These are phyloP conservation scores for Kandelia obovata DNA, from an alignment of 345 rosid species.

Conservation along the genomic window DNA sequence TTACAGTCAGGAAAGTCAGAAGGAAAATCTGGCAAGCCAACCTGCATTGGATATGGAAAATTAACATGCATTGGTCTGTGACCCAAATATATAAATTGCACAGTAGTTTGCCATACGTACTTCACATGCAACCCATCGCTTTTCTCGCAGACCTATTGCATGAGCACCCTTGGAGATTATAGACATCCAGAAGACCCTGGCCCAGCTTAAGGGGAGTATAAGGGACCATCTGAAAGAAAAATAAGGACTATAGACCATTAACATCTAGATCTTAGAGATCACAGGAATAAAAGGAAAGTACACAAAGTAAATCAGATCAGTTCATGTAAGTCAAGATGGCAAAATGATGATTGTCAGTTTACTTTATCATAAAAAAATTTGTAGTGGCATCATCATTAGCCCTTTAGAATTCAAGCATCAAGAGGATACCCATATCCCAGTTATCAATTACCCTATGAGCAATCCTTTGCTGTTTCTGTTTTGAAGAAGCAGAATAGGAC, in stretches of 20 bases:
- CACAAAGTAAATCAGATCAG: not conserved
- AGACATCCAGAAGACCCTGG: constrained; percentile 61
- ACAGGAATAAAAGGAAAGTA: not conserved
- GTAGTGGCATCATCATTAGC: not conserved
- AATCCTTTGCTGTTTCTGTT: constrained; percentile 36
- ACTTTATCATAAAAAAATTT: not conserved
- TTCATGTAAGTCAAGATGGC: not conserved
- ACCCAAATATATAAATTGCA: not conserved
- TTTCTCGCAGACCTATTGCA: constrained; percentile 82
- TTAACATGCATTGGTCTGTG: constrained; percentile 5
- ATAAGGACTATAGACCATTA: not conserved
- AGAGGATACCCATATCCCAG: constrained; percentile 7
- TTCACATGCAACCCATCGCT: constrained; percentile 76
- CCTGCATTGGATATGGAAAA: constrained; percentile 38
- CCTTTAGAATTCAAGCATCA: not conserved
- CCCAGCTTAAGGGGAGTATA: constrained; percentile 81
- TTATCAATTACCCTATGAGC: constrained; percentile 47
- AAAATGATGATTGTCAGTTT: not conserved
- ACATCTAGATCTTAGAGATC: not conserved
- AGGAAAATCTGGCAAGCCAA: constrained; percentile 70
- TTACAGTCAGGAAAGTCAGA: constrained; percentile 79
- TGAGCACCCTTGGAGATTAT: constrained; percentile 67
- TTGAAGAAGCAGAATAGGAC: constrained; percentile 69
- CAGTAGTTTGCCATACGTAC: constrained; percentile 34
- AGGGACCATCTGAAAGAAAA: constrained; percentile 70